Evolutionary conservation across 2,329 filamentous ascomycete genomes (phyloP).

Genomic region (Xylariales sp.): DNA sequence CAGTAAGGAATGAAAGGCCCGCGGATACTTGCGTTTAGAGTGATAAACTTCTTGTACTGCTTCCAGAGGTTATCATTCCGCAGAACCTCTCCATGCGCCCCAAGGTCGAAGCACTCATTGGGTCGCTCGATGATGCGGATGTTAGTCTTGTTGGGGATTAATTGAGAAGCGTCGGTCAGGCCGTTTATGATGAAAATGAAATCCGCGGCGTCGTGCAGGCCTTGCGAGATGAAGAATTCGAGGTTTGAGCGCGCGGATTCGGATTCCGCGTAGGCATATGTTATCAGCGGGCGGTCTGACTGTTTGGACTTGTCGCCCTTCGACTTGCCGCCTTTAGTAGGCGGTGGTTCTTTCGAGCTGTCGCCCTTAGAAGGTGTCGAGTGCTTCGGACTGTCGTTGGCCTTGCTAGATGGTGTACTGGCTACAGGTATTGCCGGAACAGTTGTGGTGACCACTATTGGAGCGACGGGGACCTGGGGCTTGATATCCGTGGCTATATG

Average conservation of each 20-base stretch:
- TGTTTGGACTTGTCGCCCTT: background rate
- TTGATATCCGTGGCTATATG: background rate
- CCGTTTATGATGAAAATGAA: slow-evolving; percentile 37
- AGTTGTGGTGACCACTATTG: background rate
- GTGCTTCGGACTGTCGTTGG: background rate
- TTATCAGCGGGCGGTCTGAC: slow-evolving; percentile 22
- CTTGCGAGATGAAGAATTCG: slow-evolving; percentile 31
- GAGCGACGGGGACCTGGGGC: background rate
- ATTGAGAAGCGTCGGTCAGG: slow-evolving; percentile 18
- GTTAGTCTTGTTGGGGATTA: slow-evolving; percentile 27
- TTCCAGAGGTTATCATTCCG: slow-evolving; percentile 26
- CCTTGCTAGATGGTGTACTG: background rate
- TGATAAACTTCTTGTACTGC: slow-evolving; percentile 31
- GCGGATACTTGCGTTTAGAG: slow-evolving; percentile 29
- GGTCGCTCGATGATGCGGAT: slow-evolving; percentile 25
- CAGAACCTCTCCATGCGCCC: slow-evolving; percentile 30
- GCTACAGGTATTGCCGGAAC: background rate
- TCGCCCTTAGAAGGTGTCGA: background rate
- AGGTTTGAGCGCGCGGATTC: slow-evolving; percentile 27
- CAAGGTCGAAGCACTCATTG: slow-evolving; percentile 32
- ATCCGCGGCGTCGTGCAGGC: slow-evolving; percentile 31
- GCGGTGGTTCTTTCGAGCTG: background rate
- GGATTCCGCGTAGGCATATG: slow-evolving; percentile 33
- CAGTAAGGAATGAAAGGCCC: slow-evolving; percentile 33
- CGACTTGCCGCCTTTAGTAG: too few species aligned